phyloP scores from a whole-genome alignment of 345 rosid genomes.

The Erysimum cheiranthoides region DNA sequence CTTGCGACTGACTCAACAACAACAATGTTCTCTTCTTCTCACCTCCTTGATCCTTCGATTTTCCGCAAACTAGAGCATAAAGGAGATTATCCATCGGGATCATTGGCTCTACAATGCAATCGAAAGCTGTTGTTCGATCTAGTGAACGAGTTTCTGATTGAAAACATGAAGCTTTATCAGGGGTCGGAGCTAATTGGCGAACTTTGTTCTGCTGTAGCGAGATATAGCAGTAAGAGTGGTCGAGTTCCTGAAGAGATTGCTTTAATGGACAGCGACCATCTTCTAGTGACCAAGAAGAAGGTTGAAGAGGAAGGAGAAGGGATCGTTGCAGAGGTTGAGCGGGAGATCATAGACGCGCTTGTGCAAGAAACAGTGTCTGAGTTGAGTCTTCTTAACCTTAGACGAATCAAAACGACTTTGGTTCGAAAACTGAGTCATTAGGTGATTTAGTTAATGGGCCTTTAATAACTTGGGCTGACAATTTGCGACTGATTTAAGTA shows the following conservation, averaged over 20 bases:
- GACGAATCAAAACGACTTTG: constrained; percentile 3
- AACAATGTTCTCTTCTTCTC: background rate
- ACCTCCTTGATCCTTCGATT: constrained; percentile 52
- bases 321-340: constrained; percentile 56
- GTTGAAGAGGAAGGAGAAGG: constrained; percentile 56
- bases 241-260: constrained; percentile 57
- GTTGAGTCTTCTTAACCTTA: background rate
- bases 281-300: constrained; percentile 43
- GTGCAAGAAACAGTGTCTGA: constrained; percentile 55
- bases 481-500: background rate
- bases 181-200: constrained; percentile 45
- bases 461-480: background rate
- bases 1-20: constrained; percentile 45
- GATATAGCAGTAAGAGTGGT: constrained; percentile 52
- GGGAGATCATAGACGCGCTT: constrained; percentile 54
- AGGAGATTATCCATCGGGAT: background rate
- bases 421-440: background rate
- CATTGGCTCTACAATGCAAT: constrained; percentile 53
- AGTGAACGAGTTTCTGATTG: constrained; percentile 63
- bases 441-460: constrained; percentile 17
- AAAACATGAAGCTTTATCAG: too few species aligned
- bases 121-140: constrained; percentile 65
- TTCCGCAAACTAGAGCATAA: constrained; percentile 57
- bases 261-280: constrained; percentile 44
- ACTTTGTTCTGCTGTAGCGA: constrained; percentile 47